Evolutionary conservation across 805 yeast genomes (phyloP), one percentile per base, ranked within the genome.

Genomic region (Metschnikowia similis): DNA sequence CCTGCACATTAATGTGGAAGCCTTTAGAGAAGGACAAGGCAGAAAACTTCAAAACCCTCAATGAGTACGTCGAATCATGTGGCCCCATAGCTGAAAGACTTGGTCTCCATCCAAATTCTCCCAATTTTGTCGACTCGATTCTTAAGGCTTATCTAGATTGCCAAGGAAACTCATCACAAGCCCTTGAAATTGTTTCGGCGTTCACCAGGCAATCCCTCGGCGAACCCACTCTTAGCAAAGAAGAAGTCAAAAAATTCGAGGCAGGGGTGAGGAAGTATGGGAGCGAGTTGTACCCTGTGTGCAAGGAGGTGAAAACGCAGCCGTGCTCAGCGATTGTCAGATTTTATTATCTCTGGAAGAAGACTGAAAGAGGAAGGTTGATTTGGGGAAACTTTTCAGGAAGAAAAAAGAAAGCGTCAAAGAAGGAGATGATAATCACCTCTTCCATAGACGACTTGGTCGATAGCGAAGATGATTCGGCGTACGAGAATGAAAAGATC

Each of bases 301-400:
- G 63, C 55, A 79, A 83, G 61, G 80, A 77, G 49, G 94, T 92
- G n/a, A 78, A 77, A 30, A 77, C 90, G 0, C 95, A 87, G 58
- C 72, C 89, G 0, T 71, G 82, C 48, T 79, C 91, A 0, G 87
- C 85, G 84, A 74, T 90, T 54, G 98, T 92, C 1, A 69, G 97
- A 50, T 90, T 77, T 63, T 92, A 89, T 61, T 92, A 92, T 60
- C 70, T 89, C 47, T 92, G 98, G 98, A 91, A 91, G 66, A 91
- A 91, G 64, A 85, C 96, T 0, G 71, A 78, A 30, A 75, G 75
- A 40, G 97, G 97, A 0, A 83, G 79, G 54, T 62, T 64, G 38
- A 86, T 89, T 14, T 88, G 97, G 96, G 96, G 89, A 34, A 83
- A 84, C 60, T 88, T 69, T 61, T 83, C 82, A 39, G 95, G 94